These are phyloP conservation scores for Backusella tarrabulga DNA, from an alignment of 192 early-diverging fungal species.

Conservation along the genomic window DNA sequence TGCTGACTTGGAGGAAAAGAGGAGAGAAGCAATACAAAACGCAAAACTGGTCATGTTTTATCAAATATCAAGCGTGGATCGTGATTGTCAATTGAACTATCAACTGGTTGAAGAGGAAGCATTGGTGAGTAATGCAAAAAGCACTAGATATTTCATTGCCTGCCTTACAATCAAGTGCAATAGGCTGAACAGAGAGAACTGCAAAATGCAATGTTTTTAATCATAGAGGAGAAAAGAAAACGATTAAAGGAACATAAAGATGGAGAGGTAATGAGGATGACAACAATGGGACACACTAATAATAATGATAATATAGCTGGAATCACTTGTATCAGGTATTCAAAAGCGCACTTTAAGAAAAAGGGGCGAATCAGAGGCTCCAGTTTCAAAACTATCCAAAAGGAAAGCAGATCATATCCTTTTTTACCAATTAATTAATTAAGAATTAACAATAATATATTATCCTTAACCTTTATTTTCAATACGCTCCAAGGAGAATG, in stretches of 20 bases:
- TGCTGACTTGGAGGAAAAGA: background rate
- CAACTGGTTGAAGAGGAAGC: background rate
- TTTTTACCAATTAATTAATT: background rate
- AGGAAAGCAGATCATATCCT: constrained; percentile 15
- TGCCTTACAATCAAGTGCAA: background rate
- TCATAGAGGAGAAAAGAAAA: constrained; percentile 19
- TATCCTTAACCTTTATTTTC: constrained; percentile 3
- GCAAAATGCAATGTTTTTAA: constrained; percentile 13
- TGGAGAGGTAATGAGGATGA: background rate
- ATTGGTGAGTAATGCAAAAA: background rate
- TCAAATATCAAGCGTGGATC: constrained; percentile 13
- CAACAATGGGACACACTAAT: background rate
- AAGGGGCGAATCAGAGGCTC: background rate
- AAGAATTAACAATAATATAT: background rate
- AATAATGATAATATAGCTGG: background rate
- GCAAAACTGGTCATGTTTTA: constrained; percentile 19
- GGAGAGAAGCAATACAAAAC: constrained; percentile 6
- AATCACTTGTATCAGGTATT: background rate
- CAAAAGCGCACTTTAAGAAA: background rate
- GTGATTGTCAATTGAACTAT: background rate
- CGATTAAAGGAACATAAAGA: constrained; percentile 19
- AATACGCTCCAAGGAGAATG: background rate
- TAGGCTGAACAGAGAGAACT: constrained; percentile 19
- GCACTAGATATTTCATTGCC: background rate
- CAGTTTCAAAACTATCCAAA: background rate